Conservation (phyloP, 2,329 filamentous ascomycete species). For the Alternaria tenuissima region DNA sequence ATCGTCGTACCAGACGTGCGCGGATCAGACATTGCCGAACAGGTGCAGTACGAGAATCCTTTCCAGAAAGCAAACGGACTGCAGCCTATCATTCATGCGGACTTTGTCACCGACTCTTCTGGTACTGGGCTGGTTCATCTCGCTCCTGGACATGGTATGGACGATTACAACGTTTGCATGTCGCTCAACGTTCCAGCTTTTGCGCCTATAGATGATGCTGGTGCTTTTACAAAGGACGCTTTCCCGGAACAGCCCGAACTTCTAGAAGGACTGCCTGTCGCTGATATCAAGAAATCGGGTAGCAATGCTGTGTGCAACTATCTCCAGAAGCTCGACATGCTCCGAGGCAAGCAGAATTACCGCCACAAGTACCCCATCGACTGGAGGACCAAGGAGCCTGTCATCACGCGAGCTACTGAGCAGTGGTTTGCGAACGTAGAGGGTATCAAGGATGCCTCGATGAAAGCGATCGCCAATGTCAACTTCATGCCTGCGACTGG, state of each 20-base stretch:
- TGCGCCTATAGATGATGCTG: slow-evolving; percentile 84
- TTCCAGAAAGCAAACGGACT: slow-evolving; percentile 68
- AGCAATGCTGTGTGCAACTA: slow-evolving; percentile 72
- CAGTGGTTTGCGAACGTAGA: slow-evolving; percentile 98
- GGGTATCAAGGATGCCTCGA: slow-evolving; percentile 77
- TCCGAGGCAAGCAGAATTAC: slow-evolving; percentile 76
- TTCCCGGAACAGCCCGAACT: slow-evolving; percentile 72
- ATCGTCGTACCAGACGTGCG: slow-evolving; percentile 65
- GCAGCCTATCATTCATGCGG: slow-evolving; percentile 80
- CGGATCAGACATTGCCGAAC: slow-evolving; percentile 70
- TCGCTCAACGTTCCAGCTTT: slow-evolving; percentile 73
- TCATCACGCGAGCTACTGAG: slow-evolving; percentile 89
- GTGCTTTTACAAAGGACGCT: slow-evolving; percentile 80
- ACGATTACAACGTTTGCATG: slow-evolving; percentile 87
- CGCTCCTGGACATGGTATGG: slow-evolving; percentile 94
- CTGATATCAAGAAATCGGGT: slow-evolving; percentile 66
- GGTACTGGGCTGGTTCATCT: slow-evolving; percentile 95
- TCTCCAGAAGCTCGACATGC: slow-evolving; percentile 59
- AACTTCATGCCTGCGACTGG: slow-evolving; percentile 81
- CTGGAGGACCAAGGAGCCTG: slow-evolving; percentile 92
- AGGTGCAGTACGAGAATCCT: slow-evolving; percentile 72
- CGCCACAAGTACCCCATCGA: slow-evolving; percentile 97
- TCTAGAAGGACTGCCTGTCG: slow-evolving; percentile 76
- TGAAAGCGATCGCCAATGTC: slow-evolving; percentile 74
- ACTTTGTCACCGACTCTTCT: slow-evolving; percentile 89